A percentile compares a stretch with the other conserved stretches of the same genome.
These are phyloP conservation scores for Clonostachys chloroleuca DNA, from an alignment of 2,329 filamentous ascomycete species.

Conservation along the genomic window DNA sequence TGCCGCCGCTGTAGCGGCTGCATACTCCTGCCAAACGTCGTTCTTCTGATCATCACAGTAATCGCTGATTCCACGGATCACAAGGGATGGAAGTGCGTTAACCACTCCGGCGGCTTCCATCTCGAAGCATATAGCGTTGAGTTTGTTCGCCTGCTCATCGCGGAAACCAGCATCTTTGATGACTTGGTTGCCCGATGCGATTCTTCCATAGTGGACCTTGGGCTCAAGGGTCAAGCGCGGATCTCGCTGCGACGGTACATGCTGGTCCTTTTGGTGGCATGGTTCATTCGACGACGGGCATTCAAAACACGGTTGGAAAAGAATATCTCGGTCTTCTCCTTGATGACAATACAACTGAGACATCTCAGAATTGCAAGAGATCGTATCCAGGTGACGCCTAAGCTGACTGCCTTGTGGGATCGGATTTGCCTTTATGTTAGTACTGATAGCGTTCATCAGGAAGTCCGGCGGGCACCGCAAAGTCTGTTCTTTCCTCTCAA, in stretches of 20 bases:
- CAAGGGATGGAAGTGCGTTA: conserved; percentile 18
- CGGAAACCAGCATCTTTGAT: conserved; percentile 1
- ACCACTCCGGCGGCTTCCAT: not conserved
- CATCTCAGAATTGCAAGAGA: not conserved
- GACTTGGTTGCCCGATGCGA: conserved; percentile 5
- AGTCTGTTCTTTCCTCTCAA: not conserved
- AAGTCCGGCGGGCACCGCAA: not conserved
- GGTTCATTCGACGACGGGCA: no score
- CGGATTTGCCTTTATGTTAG: not conserved
- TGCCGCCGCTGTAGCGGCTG: conserved; percentile 21
- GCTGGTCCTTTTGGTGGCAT: not conserved
- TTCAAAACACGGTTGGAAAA: not conserved
- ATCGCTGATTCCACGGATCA: conserved; percentile 27
- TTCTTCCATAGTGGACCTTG: conserved; percentile 5
- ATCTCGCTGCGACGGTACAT: not conserved
- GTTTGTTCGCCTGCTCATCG: not conserved
- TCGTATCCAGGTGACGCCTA: not conserved
- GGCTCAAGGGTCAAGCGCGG: conserved; percentile 9
- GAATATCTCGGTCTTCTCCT: not conserved
- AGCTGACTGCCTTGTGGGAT: not conserved
- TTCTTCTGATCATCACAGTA: conserved; percentile 29
- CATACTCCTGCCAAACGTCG: conserved; percentile 24
- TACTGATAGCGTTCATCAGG: not conserved
- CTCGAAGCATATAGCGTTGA: not conserved
- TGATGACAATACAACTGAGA: not conserved